These are phyloP conservation scores for Trametes maxima DNA, from an alignment of 768 basidiomycete species.

Conservation along the genomic window DNA sequence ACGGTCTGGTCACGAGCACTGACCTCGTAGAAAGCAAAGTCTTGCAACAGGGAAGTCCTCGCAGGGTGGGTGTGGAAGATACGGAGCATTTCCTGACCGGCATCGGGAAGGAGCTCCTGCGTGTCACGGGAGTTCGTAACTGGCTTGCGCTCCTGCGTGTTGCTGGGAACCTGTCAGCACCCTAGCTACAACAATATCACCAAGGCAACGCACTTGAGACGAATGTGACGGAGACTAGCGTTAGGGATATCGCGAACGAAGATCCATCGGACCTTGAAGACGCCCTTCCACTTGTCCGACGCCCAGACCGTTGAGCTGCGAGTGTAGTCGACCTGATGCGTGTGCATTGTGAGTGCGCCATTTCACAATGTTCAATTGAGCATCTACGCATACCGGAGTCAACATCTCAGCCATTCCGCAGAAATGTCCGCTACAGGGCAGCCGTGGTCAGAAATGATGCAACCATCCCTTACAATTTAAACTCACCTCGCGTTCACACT, in stretches of 20 bases:
- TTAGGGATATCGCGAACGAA: conserved; percentile 97
- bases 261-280: conserved; percentile 98
- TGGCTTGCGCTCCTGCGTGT: conserved; percentile 97
- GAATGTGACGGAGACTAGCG: conserved; percentile 85
- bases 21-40: conserved; percentile 92
- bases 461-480: background rate
- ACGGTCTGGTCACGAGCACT: conserved; percentile 17
- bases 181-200: background rate
- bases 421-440: conserved; percentile 77
- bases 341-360: background rate
- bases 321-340: conserved; percentile 80
- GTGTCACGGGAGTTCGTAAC: conserved; percentile 98
- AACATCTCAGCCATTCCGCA: conserved; percentile 99
- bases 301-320: conserved; percentile 98
- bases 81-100: conserved; percentile 93
- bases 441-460: background rate
- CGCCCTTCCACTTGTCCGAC: conserved; percentile 99
- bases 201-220: conserved; percentile 62
- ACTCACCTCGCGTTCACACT: conserved; percentile 87
- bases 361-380: background rate
- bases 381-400: conserved; percentile 68
- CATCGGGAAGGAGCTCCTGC: conserved; percentile 94
- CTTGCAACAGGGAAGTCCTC: conserved; percentile 90
- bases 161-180: conserved; percentile 47
- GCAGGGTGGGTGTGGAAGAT: conserved; percentile 95